Percentiles rank a stretch among this genome's conserved stretches.
Conservation (phyloP, 768 basidiomycete species). For the Ephemerocybe angulata region DNA sequence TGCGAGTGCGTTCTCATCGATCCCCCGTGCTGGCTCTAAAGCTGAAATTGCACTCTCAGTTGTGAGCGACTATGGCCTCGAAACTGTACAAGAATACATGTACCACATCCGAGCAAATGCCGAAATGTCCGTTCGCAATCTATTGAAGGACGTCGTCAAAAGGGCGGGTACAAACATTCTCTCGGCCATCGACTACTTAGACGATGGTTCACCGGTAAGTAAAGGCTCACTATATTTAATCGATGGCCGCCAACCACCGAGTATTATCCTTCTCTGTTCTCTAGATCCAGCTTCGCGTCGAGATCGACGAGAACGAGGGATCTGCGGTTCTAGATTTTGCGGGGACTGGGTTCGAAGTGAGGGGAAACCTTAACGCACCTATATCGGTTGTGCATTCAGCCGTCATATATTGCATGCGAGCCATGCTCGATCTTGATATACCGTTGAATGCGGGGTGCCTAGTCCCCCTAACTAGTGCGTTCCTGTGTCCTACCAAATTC, state of each 20-base stretch:
- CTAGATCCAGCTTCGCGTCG: constrained; percentile 71
- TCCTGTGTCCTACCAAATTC: constrained; percentile 2
- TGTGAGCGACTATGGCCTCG: constrained; percentile 80
- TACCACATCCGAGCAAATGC: constrained; percentile 86
- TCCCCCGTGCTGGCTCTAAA: constrained; percentile 9
- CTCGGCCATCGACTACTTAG: constrained; percentile 76
- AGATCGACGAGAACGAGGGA: constrained; percentile 70
- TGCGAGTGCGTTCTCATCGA: constrained; percentile 48
- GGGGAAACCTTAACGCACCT: constrained; percentile 82
- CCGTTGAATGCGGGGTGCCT: constrained; percentile 94
- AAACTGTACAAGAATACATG: constrained; percentile 93
- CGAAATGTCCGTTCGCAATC: constrained; percentile 78
- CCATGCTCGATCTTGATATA: constrained; percentile 83
- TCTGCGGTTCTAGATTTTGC: constrained; percentile 83
- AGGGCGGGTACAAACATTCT: constrained; percentile 64
- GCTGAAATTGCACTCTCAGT: constrained; percentile 38
- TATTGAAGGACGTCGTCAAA: constrained; percentile 72
- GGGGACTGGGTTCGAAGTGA: constrained; percentile 80
- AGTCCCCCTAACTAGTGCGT: constrained; percentile 74
- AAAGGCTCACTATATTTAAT: neutral
- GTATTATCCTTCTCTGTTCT: neutral
- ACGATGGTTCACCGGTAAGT: constrained; percentile 80
- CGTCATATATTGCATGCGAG: constrained; percentile 84
- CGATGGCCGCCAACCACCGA: no score
- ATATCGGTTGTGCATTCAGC: constrained; percentile 85